Percentiles rank a stretch among this genome's conserved stretches.
Conservation (phyloP, 139 green algal genomes). For the Chlorella sp. region DNA sequence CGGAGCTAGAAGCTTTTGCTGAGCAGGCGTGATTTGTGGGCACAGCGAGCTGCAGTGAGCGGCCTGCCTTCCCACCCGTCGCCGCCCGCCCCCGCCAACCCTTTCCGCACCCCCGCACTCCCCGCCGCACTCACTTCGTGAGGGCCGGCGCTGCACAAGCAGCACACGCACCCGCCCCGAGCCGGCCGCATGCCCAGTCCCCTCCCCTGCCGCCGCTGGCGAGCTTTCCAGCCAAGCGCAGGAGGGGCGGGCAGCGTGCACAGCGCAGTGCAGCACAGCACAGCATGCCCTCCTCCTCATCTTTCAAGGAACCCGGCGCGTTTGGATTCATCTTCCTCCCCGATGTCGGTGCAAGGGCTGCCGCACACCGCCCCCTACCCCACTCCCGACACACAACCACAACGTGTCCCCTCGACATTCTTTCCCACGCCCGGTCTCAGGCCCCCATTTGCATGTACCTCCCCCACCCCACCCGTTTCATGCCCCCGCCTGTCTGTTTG, state of each 20-base stretch:
- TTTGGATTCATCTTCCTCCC: neutral
- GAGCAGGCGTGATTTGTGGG: no score
- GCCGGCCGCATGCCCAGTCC: neutral
- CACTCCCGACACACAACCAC: neutral
- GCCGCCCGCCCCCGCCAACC: neutral
- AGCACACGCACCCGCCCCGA: neutral
- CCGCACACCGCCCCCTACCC: neutral
- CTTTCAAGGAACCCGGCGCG: neutral
- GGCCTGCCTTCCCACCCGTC: no score
- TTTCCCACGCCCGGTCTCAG: neutral
- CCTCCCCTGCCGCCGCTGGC: neutral
- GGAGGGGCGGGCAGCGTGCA: neutral
- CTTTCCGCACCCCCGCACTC: neutral
- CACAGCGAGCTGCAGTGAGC: no score
- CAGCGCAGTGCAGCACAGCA: neutral
- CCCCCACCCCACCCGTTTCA: neutral
- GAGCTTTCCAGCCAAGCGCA: neutral
- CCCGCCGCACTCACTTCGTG: neutral
- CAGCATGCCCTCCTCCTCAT: neutral
- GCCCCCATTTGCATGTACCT: neutral
- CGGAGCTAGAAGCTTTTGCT: no score
- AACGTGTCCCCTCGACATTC: neutral
- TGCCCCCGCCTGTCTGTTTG: neutral
- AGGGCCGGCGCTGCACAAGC: neutral
- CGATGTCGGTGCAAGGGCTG: no score